phyloP scores from a whole-genome alignment of 179 eudicot species.

The Patellifolia procumbens region DNA sequence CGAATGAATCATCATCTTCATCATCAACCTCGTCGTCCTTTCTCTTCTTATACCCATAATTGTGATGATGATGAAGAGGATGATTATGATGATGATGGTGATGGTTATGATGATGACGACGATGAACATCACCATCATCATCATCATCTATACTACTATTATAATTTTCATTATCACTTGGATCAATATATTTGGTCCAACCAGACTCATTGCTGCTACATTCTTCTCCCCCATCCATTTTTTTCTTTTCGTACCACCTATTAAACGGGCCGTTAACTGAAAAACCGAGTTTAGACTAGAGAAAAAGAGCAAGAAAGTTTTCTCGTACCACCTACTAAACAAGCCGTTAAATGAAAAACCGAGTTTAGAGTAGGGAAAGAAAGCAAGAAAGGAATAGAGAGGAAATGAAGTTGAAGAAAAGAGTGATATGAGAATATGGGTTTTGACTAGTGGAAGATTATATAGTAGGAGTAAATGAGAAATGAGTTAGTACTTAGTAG shows the following conservation, averaged over 20 bases:
- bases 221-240: constrained; percentile 23
- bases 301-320: too few relatives aligned
- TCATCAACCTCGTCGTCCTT: constrained; percentile 20
- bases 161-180: neutral
- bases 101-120: neutral
- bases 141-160: constrained; percentile 10
- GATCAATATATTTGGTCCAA: constrained; percentile 25
- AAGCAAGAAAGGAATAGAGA: neutral
- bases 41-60: neutral
- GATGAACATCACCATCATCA: neutral
- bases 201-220: constrained; percentile 25
- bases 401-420: neutral
- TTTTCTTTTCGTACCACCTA: too few relatives aligned
- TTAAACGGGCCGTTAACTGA: too few relatives aligned
- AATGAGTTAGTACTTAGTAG: too few relatives aligned
- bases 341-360: too few relatives aligned
- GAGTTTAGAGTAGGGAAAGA: neutral
- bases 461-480: neutral
- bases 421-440: too few relatives aligned
- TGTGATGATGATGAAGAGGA: constrained; percentile 4
- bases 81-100: constrained; percentile 6
- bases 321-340: too few relatives aligned
- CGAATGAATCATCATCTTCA: constrained; percentile 41
- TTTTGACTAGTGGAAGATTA: neutral
- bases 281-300: too few relatives aligned